A percentile compares a stretch with the other conserved stretches of the same genome.
These are phyloP conservation scores for Pseudogymnoascus sp. DNA, from an alignment of 2,329 filamentous ascomycete species.

Conservation along the genomic window DNA sequence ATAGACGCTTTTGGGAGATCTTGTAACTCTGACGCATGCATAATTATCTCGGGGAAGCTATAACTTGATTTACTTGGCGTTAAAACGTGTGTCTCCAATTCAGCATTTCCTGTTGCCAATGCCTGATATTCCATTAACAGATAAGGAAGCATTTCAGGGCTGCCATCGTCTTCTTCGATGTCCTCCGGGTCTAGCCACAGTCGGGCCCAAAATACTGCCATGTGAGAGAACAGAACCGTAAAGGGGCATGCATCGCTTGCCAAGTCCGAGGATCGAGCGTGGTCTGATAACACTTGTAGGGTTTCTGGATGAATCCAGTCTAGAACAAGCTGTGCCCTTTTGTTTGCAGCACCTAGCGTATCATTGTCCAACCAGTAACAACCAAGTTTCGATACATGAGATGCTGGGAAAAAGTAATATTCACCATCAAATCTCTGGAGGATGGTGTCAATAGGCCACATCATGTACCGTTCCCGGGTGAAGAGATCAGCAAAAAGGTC, in stretches of 20 bases:
- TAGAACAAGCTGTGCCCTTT: not conserved
- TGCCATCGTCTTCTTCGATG: not conserved
- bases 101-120: not conserved
- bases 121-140: not conserved
- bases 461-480: not conserved
- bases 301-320: constrained; percentile 1
- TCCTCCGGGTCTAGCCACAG: not conserved
- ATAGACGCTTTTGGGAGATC: not conserved
- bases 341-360: not conserved
- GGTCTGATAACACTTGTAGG: not conserved
- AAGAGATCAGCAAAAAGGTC: not conserved
- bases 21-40: not conserved
- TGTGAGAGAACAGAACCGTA: not conserved
- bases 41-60: not conserved
- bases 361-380: not conserved
- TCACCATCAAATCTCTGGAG: not conserved
- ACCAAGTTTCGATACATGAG: not conserved
- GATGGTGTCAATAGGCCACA: not conserved
- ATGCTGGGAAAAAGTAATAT: not conserved
- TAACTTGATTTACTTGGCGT: not conserved
- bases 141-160: not conserved
- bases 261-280: not conserved
- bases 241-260: not conserved
- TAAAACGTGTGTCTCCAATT: not conserved
- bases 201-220: not conserved